Conservation (phyloP, 2,329 filamentous ascomycete genomes). For the Pestalotiopsis sp. region DNA sequence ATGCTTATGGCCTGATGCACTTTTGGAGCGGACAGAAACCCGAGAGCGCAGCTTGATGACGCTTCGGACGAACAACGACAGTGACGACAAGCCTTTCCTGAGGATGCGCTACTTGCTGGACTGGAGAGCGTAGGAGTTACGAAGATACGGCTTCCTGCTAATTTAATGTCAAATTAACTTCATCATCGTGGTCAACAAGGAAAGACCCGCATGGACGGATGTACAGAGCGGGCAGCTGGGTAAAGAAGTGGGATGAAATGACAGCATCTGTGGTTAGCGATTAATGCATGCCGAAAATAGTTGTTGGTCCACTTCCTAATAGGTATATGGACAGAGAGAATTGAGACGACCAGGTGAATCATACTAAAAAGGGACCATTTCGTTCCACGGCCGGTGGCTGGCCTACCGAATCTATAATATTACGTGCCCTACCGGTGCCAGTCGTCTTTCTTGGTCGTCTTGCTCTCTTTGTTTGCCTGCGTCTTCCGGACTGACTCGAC, state of each 20-base stretch:
- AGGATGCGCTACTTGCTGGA: not conserved
- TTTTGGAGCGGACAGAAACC: conserved; percentile 47
- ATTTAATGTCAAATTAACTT: not conserved
- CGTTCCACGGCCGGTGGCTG: too few species aligned
- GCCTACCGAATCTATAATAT: too few species aligned
- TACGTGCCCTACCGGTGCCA: too few species aligned
- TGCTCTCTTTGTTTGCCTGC: too few species aligned
- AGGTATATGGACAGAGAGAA: too few species aligned
- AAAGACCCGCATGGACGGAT: not conserved
- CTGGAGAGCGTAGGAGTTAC: not conserved
- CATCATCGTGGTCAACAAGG: not conserved
- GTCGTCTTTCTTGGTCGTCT: too few species aligned
- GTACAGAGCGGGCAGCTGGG: not conserved
- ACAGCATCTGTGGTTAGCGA: too few species aligned
- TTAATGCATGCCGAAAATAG: too few species aligned
- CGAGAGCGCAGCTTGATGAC: conserved; percentile 8
- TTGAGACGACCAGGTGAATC: too few species aligned
- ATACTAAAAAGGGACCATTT: too few species aligned
- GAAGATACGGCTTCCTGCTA: not conserved
- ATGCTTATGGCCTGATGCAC: conserved; percentile 41
- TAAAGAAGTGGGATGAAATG: not conserved
- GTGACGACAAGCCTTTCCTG: not conserved
- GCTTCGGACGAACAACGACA: not conserved
- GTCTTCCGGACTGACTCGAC: too few species aligned
- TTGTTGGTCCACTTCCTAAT: too few species aligned